These are phyloP conservation scores for Nothophoma quercina DNA, from an alignment of 2,329 filamentous ascomycete species.

Conservation along the genomic window DNA sequence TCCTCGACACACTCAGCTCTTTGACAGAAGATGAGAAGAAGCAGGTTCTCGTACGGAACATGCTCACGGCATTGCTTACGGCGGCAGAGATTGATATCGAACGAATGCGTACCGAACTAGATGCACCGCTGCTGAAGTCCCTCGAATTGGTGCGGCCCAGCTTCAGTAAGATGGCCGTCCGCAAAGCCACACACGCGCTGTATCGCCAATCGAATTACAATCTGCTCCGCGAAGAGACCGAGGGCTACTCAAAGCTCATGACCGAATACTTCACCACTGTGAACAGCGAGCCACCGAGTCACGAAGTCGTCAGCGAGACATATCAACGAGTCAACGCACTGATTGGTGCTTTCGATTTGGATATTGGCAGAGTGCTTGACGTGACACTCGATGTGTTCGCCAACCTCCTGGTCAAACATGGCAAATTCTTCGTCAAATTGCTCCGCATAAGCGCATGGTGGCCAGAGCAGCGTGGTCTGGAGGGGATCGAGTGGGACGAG, in stretches of 20 bases:
- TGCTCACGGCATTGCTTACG: slow-evolving; percentile 75
- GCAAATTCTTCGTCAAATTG: slow-evolving; percentile 92
- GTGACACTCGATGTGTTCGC: slow-evolving; percentile 96
- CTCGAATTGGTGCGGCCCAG: slow-evolving; percentile 84
- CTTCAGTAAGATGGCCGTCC: slow-evolving; percentile 82
- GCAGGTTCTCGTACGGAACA: slow-evolving; percentile 66
- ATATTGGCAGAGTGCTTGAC: slow-evolving; percentile 92
- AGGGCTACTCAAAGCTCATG: slow-evolving; percentile 95
- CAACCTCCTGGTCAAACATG: slow-evolving; percentile 89
- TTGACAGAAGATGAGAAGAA: slow-evolving; percentile 74
- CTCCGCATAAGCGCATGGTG: slow-evolving; percentile 95
- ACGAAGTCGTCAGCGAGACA: slow-evolving; percentile 79
- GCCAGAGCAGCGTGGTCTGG: slow-evolving; percentile 71
- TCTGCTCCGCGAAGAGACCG: slow-evolving; percentile 89
- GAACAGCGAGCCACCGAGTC: slow-evolving; percentile 74
- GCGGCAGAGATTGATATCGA: slow-evolving; percentile 75
- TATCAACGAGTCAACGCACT: slow-evolving; percentile 93
- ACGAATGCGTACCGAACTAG: slow-evolving; percentile 82
- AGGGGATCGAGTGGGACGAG: slow-evolving; percentile 57
- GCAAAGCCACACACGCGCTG: slow-evolving; percentile 89
- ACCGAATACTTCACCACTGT: slow-evolving; percentile 95
- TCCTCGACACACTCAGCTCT: slow-evolving; percentile 84
- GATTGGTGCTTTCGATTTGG: slow-evolving; percentile 95
- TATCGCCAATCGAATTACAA: slow-evolving; percentile 99
- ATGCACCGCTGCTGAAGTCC: slow-evolving; percentile 75